Percentiles rank a stretch among this genome's conserved stretches.
Evolutionary conservation across 345 rosid species (phyloP).

Genomic region (Eucalyptus erythrocorys): DNA sequence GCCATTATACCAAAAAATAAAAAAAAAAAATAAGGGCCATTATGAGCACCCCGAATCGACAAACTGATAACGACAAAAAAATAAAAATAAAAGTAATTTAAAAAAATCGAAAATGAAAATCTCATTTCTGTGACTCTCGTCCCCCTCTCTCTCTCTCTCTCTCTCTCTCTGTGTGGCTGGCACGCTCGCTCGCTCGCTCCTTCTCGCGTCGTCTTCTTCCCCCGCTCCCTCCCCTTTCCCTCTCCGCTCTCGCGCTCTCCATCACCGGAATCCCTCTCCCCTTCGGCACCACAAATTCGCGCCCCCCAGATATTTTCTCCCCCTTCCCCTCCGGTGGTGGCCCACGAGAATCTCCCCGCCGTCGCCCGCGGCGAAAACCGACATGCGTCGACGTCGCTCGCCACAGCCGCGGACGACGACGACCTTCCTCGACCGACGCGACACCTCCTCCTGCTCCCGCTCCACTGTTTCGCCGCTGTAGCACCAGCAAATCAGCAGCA

Average conservation of each 20-base stretch:
- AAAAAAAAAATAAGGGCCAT: too few species aligned
- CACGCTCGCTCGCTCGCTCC: background rate
- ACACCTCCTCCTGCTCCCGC: background rate
- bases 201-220: background rate
- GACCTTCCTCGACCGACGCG: background rate
- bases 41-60: background rate
- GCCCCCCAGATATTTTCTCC: slow-evolving; percentile 7
- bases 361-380: background rate
- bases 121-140: background rate
- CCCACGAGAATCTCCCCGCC: background rate
- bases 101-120: background rate
- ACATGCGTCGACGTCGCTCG: background rate
- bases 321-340: too few species aligned
- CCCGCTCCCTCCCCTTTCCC: background rate
- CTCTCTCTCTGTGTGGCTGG: background rate
- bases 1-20: too few species aligned
- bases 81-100: background rate
- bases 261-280: background rate
- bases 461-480: background rate
- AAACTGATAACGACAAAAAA: background rate
- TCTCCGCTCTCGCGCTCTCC: background rate
- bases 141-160: background rate
- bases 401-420: background rate
- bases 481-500: background rate
- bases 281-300: background rate